Conservation (phyloP, 768 basidiomycete species). For the Coprinopsis sp. region DNA sequence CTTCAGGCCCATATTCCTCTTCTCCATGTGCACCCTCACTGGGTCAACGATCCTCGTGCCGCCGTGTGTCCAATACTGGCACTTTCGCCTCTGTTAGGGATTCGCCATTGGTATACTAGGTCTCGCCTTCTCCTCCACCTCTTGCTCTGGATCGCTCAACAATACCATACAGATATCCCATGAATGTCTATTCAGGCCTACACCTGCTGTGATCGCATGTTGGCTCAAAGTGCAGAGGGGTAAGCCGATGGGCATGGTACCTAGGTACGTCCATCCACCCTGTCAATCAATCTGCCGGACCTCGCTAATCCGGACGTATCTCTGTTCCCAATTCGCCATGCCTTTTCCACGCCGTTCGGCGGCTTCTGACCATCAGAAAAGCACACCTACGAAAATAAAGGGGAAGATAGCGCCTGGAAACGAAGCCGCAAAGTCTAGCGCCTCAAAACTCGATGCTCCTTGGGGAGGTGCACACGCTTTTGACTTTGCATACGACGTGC, state of each 20-base stretch:
- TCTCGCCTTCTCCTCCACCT: conserved; percentile 1
- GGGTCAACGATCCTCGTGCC: conserved; percentile 59
- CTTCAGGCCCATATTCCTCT: conserved; percentile 46
- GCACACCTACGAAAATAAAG: too few relatives aligned
- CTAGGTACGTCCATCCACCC: conserved; percentile 63
- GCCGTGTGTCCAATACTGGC: conserved; percentile 72
- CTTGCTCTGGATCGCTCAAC: not conserved
- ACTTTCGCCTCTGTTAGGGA: conserved; percentile 76
- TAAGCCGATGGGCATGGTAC: conserved; percentile 58
- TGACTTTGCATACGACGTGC: too few relatives aligned
- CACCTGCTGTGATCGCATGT: conserved; percentile 56
- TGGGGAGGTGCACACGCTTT: too few relatives aligned
- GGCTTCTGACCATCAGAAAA: too few relatives aligned
- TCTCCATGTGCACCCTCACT: conserved; percentile 47
- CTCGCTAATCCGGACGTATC: conserved; percentile 46
- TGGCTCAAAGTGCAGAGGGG: conserved; percentile 64
- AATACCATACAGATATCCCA: conserved; percentile 33
- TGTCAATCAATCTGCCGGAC: conserved; percentile 67
- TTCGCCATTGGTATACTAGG: conserved; percentile 60
- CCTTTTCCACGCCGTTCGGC: too few relatives aligned
- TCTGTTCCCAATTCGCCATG: conserved; percentile 47
- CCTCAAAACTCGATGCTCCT: too few relatives aligned
- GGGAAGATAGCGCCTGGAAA: too few relatives aligned
- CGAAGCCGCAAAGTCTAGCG: too few relatives aligned
- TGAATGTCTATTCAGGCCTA: conserved; percentile 61